Base-by-base conservation (phyloP, 139 green algal species). In the Nannochloris sp. region DNA sequence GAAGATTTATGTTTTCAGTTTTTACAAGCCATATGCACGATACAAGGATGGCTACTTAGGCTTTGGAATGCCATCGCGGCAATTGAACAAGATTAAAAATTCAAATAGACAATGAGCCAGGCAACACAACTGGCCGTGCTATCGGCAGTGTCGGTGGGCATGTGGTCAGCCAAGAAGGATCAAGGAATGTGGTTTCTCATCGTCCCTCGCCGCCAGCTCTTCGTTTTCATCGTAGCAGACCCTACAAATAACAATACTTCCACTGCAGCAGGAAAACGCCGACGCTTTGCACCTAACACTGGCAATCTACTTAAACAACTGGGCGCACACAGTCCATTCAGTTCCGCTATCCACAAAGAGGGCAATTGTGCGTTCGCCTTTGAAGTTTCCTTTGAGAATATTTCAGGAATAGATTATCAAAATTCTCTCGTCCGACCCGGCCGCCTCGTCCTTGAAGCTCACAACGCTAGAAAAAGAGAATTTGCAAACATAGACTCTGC, bases 381-480 rank as follows among this genome's bases (percentile, higher is more conserved):
- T 63, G 78, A 84, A 58, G 57, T 83, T 3, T 46, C 65, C 2
- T 62, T 63, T 47, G 25, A 44, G 7, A 15, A 39, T 9, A 55
- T 83, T 6, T 29, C 35, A 0, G 78, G 78, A 34, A 37, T 84
- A 2, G 68, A 90, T 47, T 91, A 85, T 63, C 27, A 46, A 10
- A 80, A 75, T 54, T 80, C 73, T 14, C 70, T 91, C 12, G 72
- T 74, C 24, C 45, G 75, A 25, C 72, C 84, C 56, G 84, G 73
- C 9, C 61, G 77, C n/a, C 45, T 91, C 13, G 81, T 86, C 25
- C 64, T 91, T 33, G 84, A 91, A 55, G 63, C 70, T 3, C 23
- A 38, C 19, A 15, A 51, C 24, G 48, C 84, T 14, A 62, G 67
- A 24, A 90, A 90, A 60, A 71, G 84, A 14, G 70, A 75, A 33